Percentiles rank a stretch among this genome's conserved stretches.
These are phyloP conservation scores for Entomortierella beljakovae DNA, from an alignment of 192 early-diverging fungal species.

Conservation along the genomic window DNA sequence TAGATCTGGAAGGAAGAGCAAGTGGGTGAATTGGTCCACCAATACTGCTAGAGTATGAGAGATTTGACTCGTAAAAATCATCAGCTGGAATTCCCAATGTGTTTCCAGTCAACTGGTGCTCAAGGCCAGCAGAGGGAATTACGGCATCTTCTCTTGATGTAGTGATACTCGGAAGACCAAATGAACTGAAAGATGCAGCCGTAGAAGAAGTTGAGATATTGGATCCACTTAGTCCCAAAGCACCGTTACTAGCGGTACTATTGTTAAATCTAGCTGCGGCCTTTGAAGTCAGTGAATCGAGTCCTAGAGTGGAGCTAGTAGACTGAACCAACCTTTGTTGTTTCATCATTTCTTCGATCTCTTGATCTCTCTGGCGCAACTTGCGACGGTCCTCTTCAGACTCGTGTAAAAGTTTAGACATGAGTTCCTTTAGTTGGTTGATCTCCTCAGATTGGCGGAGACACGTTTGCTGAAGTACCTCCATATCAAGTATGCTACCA, in stretches of 20 bases:
- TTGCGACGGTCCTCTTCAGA: conserved; percentile 39
- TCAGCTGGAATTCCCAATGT: conserved; percentile 11
- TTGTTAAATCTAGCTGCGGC: neutral
- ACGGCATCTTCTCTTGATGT: neutral
- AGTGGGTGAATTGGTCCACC: conserved; percentile 12
- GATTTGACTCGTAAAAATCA: conserved; percentile 18
- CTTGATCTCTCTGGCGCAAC: conserved; percentile 29
- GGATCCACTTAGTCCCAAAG: neutral
- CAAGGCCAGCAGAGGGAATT: neutral
- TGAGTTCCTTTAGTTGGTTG: conserved; percentile 31
- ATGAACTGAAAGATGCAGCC: conserved; percentile 12
- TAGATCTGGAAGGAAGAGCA: conserved; percentile 23
- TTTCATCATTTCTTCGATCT: conserved; percentile 42
- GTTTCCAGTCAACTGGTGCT: neutral
- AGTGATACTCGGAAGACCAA: neutral
- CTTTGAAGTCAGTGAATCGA: neutral
- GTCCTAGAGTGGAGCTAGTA: conserved; percentile 3
- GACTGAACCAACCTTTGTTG: conserved; percentile 13
- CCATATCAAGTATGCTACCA: conserved; percentile 13
- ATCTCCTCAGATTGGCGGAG: conserved; percentile 39
- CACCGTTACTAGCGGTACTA: neutral
- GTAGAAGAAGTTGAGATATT: conserved; percentile 9
- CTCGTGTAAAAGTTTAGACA: conserved; percentile 30
- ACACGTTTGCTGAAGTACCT: conserved; percentile 28
- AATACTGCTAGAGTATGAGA: conserved; percentile 4